phyloP scores from a whole-genome alignment of 2,329 filamentous ascomycete genomes.

The Aspergillus intermedius region DNA sequence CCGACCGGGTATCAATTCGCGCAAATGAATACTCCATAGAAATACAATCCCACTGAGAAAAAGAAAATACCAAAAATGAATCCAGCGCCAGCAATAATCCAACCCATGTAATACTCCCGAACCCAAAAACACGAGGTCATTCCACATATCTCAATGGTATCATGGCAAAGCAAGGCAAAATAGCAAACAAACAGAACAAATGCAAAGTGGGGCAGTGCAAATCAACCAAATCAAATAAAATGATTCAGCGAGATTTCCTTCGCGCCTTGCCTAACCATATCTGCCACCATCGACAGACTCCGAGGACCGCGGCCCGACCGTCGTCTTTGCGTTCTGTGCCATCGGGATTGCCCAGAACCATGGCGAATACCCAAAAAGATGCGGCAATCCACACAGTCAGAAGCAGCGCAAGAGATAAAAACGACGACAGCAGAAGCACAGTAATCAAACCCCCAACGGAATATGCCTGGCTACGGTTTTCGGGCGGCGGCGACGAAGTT shows the following conservation, averaged over 20 bases:
- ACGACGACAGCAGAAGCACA: conserved; percentile 50
- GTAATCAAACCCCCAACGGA: conserved; percentile 39
- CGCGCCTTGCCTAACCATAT: conserved; percentile 44
- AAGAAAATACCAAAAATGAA: neutral
- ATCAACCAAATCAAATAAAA: neutral
- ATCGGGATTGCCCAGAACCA: conserved; percentile 57
- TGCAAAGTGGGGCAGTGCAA: conserved; percentile 6
- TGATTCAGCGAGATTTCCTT: conserved; percentile 10
- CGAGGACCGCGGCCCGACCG: conserved; percentile 53
- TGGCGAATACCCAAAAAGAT: conserved; percentile 57
- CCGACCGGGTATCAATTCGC: too few species aligned
- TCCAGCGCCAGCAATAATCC: neutral
- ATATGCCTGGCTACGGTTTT: conserved; percentile 28
- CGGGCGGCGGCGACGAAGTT: conserved; percentile 4
- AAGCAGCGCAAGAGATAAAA: conserved; percentile 52
- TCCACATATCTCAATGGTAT: conserved; percentile 22
- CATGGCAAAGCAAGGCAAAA: conserved; percentile 15
- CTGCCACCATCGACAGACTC: conserved; percentile 56
- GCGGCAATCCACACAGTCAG: conserved; percentile 54
- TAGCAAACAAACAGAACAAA: conserved; percentile 4
- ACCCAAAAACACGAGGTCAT: conserved; percentile 9
- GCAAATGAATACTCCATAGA: too few species aligned
- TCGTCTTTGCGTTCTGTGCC: conserved; percentile 55
- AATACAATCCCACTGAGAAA: too few species aligned
- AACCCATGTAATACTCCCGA: neutral